Conservation (phyloP, 2,329 filamentous ascomycete genomes). For the Lasiodiplodia gonubiensis region DNA sequence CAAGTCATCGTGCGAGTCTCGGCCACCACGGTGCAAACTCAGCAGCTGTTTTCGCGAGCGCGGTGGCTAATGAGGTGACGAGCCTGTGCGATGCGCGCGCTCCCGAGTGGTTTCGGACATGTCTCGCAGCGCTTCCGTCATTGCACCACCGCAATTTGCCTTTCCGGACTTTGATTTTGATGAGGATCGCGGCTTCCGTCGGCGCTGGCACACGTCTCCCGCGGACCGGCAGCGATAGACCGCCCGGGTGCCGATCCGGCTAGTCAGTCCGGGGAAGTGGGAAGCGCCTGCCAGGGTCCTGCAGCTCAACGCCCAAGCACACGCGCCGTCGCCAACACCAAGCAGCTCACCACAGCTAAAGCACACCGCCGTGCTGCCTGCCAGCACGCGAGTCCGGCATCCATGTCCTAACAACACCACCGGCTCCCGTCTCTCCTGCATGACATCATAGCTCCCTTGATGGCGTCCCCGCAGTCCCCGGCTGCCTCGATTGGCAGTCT, state of each 20-base stretch:
- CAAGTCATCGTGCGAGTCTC: conserved; percentile 6
- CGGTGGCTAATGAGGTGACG: conserved; percentile 16
- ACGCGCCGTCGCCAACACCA: conserved; percentile 17
- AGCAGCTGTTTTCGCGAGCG: background rate
- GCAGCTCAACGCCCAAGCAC: conserved; percentile 14
- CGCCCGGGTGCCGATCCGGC: conserved; percentile 21
- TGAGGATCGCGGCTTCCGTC: background rate
- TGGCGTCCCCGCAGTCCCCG: conserved; percentile 47
- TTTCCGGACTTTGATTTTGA: background rate
- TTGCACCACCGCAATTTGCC: background rate
- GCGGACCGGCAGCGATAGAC: background rate
- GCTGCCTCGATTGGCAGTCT: conserved; percentile 47
- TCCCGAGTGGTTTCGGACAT: conserved; percentile 4
- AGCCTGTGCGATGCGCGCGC: conserved; percentile 3
- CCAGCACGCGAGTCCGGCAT: background rate
- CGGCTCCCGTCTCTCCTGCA: conserved; percentile 4
- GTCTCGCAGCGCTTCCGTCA: background rate
- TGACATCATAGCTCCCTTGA: conserved; percentile 17
- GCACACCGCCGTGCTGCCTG: conserved; percentile 24
- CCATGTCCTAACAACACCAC: conserved; percentile 6
- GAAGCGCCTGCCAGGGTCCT: conserved; percentile 11
- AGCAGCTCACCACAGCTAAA: conserved; percentile 8
- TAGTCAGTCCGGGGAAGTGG: conserved; percentile 7
- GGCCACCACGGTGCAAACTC: background rate
- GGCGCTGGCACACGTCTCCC: background rate